Base-by-base conservation (phyloP, 2,329 filamentous ascomycete species). In the Diplodia seriata region DNA sequence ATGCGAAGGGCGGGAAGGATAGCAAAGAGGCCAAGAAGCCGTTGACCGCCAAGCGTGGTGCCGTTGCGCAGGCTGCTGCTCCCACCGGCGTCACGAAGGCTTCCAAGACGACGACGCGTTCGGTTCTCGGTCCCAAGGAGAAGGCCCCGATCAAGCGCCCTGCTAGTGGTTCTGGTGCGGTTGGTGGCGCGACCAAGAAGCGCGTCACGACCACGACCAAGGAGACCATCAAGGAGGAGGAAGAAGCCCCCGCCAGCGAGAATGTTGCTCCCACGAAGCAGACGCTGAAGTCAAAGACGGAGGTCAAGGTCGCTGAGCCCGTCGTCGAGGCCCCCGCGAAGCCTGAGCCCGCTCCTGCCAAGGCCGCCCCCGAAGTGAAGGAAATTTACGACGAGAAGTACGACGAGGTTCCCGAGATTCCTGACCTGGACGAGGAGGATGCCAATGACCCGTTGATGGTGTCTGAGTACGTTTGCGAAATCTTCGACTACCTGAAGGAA, bases 361-460 rank as follows among this genome's bases (percentile, higher is more conserved):
- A 77, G 68, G 68, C 47, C n/a, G 72, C 69, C 36, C 53, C 49
- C 33, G 67, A 68, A 29, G 62, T 66, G 31, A 68, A 68, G 59
- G 43, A 78, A 72, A 77, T 73, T 49, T 74, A 76, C 43, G 78
- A 80, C 47, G 70, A 55, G n/a, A 59, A 64, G 14, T 29, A 63
- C 7, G 50, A 57, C n/a, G 59, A 57, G 71, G 43, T 51, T 38
- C 64, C 38, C 38, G 57, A 70, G 11, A 77, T 85, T 26, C 74
- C 77, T 1, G 85, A 95, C 73, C 85, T 97, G 36, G 95, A 98
- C 76, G 85, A 84, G 61, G 95, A 98, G 79, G 95, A 99, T 74
- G 78, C 91, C 62, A 93, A 97, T 72, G 95, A 99, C 76, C 96
- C 96, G 31, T 85, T 97, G 74, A 98, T 99, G 95, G 95, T 96